Evolutionary conservation across 129 eudicot species (phyloP).

Genomic region (Arctium minus): DNA sequence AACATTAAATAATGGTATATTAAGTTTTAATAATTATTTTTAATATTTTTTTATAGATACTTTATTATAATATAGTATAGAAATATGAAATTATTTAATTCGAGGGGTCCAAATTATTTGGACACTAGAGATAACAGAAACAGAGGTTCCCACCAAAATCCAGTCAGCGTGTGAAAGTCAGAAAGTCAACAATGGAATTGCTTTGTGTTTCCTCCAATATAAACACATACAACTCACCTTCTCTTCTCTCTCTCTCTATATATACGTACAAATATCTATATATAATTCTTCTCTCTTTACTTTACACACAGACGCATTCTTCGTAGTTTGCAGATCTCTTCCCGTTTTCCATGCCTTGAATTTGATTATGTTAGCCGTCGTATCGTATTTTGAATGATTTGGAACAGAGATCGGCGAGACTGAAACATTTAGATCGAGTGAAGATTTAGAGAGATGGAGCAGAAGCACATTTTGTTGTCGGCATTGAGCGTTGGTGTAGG

Average conservation of each 20-base stretch:
- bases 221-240: not conserved
- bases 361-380: not conserved
- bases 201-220: conserved; percentile 23
- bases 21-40: too few relatives aligned
- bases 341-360: conserved; percentile 3
- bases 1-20: too few relatives aligned
- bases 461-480: conserved; percentile 70
- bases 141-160: conserved; percentile 24
- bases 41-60: too few relatives aligned
- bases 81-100: too few relatives aligned
- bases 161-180: conserved; percentile 16
- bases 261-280: conserved; percentile 11
- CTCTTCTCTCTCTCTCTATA: conserved; percentile 17
- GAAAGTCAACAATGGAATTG: conserved; percentile 32
- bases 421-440: conserved; percentile 8
- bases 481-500: conserved; percentile 98
- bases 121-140: conserved; percentile 11
- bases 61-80: too few relatives aligned
- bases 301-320: not conserved
- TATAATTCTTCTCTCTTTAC: conserved; percentile 15
- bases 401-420: conserved; percentile 6
- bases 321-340: conserved; percentile 16
- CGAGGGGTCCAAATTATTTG: not conserved
- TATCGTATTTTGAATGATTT: conserved; percentile 6
- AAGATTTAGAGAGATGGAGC: conserved; percentile 55